Evolutionary conservation across 192 early-diverging fungal species (phyloP).

Genomic region (Oehlia diaphana): DNA sequence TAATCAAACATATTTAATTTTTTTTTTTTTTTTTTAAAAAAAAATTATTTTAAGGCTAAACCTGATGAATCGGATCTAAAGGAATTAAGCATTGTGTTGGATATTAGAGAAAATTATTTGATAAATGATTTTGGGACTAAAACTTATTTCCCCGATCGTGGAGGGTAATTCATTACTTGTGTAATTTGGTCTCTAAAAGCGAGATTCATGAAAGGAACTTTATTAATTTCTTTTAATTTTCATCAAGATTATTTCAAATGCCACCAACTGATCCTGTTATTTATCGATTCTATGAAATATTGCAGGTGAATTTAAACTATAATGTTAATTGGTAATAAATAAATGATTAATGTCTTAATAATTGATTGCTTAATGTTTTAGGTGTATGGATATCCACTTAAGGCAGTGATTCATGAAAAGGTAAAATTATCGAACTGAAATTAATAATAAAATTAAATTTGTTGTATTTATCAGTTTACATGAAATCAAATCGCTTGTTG

Average conservation of each 20-base stretch:
- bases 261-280: conserved; percentile 48
- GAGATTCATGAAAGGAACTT: neutral
- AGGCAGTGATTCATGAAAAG: conserved; percentile 49
- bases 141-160: conserved; percentile 42
- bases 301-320: conserved; percentile 31
- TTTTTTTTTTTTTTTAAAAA: neutral
- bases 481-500: neutral
- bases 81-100: conserved; percentile 34
- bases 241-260: conserved; percentile 34
- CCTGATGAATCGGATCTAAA: conserved; percentile 36
- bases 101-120: conserved; percentile 37
- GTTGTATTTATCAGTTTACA: no score
- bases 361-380: neutral
- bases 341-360: neutral
- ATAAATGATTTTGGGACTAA: conserved; percentile 30
- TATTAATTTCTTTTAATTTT: neutral
- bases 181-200: neutral
- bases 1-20: no score
- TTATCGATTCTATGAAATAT: conserved; percentile 47
- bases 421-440: conserved; percentile 4
- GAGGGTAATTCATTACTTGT: conserved; percentile 36
- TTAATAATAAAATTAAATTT: neutral
- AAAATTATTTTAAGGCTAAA: conserved; percentile 37
- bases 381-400: conserved; percentile 45
- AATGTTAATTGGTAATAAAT: neutral